Conservation (phyloP, 306 rosid species). For the Sicyos baderoa region DNA sequence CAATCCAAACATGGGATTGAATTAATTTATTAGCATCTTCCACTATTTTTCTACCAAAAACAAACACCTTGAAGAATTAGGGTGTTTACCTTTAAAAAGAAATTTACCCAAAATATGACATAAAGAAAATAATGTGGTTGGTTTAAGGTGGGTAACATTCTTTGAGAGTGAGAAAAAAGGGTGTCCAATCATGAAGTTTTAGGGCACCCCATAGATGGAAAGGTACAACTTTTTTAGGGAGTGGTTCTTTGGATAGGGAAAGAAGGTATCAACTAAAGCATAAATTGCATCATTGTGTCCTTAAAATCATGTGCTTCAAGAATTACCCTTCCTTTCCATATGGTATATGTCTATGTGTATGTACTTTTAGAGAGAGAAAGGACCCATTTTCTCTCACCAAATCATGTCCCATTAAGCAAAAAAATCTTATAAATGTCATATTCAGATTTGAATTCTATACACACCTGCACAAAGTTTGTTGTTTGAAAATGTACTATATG, state of each 20-base stretch:
- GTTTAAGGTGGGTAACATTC: slow-evolving; percentile 27
- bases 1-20: no score
- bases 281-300: slow-evolving; percentile 44
- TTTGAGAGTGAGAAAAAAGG: slow-evolving; percentile 13
- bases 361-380: background rate
- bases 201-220: slow-evolving; percentile 23
- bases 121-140: no score
- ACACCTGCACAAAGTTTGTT: background rate
- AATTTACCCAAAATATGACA: background rate
- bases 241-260: slow-evolving; percentile 26
- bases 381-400: slow-evolving; percentile 15
- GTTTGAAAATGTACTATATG: background rate
- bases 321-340: background rate
- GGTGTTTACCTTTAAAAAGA: background rate
- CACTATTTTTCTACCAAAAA: no score
- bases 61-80: background rate
- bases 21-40: no score
- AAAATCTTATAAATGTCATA: slow-evolving; percentile 12
- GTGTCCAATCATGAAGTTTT: slow-evolving; percentile 33
- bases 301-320: slow-evolving; percentile 47
- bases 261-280: slow-evolving; percentile 29
- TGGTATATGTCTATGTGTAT: background rate
- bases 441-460: background rate
- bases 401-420: slow-evolving; percentile 6
- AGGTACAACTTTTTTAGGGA: slow-evolving; percentile 13